Percentiles rank a stretch among this genome's conserved stretches.
These are phyloP conservation scores for Glycine latifolia DNA, from an alignment of 306 rosid species.

Conservation along the genomic window DNA sequence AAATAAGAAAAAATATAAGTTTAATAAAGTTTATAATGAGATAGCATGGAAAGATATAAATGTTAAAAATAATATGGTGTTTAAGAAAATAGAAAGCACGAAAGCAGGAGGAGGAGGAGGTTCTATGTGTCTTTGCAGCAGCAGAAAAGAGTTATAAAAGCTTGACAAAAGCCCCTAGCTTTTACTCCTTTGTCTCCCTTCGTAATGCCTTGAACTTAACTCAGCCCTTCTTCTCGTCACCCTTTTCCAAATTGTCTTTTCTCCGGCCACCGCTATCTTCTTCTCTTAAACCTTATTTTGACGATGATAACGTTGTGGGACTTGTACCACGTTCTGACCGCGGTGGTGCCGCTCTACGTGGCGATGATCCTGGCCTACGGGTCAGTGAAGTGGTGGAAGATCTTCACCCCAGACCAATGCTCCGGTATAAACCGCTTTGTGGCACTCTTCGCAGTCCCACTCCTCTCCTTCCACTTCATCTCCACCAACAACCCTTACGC, in stretches of 20 bases:
- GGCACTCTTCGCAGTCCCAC: conserved; percentile 85
- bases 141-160: conserved; percentile 53
- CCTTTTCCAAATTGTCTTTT: too few relatives aligned
- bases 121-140: too few relatives aligned
- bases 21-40: too few relatives aligned
- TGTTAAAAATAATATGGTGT: too few relatives aligned
- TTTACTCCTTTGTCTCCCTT: conserved; percentile 60
- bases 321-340: conserved; percentile 84
- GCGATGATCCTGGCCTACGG: conserved; percentile 90
- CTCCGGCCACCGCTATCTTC: too few relatives aligned
- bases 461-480: conserved; percentile 88
- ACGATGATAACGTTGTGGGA: conserved; percentile 67
- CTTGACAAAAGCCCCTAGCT: conserved; percentile 51
- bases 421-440: conserved; percentile 90
- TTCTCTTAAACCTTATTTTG: too few relatives aligned
- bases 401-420: conserved; percentile 86
- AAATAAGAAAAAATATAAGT: too few relatives aligned
- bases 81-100: too few relatives aligned
- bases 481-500: conserved; percentile 78
- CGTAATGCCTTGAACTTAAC: conserved; percentile 51
- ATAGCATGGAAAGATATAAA: too few relatives aligned
- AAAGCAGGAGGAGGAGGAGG: neutral
- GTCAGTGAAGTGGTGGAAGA: conserved; percentile 92
- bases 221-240: too few relatives aligned
- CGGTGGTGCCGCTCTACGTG: conserved; percentile 86